These are phyloP conservation scores for Eucalyptus caleyi DNA, from an alignment of 345 rosid species.

Conservation along the genomic window DNA sequence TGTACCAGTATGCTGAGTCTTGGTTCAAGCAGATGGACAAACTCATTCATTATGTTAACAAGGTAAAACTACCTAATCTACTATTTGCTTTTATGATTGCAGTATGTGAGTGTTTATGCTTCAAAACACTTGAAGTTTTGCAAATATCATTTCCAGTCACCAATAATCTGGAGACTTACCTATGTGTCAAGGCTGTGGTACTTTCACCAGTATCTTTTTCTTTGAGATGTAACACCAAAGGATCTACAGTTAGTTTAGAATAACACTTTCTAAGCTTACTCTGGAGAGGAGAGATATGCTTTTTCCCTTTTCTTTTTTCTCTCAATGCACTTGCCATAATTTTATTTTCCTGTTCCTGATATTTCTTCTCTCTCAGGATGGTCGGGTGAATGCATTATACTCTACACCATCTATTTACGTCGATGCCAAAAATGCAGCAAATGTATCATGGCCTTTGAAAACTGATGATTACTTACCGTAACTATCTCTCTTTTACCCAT, in stretches of 20 bases:
- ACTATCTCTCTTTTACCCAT: neutral
- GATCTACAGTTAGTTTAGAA: neutral
- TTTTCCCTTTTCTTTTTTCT: neutral
- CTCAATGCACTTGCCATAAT: neutral
- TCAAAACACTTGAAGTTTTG: neutral
- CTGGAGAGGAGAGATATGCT: neutral
- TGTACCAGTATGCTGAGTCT: conserved; percentile 83
- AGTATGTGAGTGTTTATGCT: neutral
- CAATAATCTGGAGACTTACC: neutral
- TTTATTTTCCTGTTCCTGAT: neutral
- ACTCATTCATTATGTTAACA: conserved; percentile 73
- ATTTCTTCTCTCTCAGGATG: conserved; percentile 35
- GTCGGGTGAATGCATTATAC: conserved; percentile 65
- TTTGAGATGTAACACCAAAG: neutral
- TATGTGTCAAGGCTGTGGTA: too few relatives aligned
- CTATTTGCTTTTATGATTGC: neutral
- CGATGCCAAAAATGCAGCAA: conserved; percentile 55
- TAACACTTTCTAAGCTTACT: neutral
- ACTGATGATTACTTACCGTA: conserved; percentile 74
- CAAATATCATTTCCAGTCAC: neutral
- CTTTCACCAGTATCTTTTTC: neutral
- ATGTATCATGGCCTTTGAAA: conserved; percentile 72
- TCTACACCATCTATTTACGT: conserved; percentile 85
- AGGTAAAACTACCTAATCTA: conserved; percentile 21
- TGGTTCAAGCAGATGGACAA: conserved; percentile 97